These are phyloP conservation scores for Raphanus raphanistrum DNA, from an alignment of 345 rosid species.

Conservation along the genomic window DNA sequence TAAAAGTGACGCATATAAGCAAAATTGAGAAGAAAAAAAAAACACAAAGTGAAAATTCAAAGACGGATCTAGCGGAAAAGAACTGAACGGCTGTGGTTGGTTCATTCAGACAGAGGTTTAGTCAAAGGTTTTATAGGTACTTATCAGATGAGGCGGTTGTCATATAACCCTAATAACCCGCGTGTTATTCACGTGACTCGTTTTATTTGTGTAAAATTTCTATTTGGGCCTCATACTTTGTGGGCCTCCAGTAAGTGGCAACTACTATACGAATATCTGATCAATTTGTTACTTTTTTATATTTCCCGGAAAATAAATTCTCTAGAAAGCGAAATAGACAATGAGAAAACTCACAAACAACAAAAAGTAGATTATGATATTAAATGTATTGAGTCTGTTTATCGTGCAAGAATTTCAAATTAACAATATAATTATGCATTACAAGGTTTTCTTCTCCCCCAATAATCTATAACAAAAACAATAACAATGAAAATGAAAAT, in stretches of 20 bases:
- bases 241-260: neutral
- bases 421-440: neutral
- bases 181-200: constrained; percentile 18
- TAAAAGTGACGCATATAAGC: constrained; percentile 26
- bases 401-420: too few species aligned
- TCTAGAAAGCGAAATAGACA: neutral
- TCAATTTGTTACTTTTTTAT: neutral
- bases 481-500: neutral
- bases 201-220: neutral
- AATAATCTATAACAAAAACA: neutral
- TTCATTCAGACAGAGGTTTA: neutral
- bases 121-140: constrained; percentile 24
- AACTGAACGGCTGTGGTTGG: constrained; percentile 10
- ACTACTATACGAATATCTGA: neutral
- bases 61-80: neutral
- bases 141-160: neutral
- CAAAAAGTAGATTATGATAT: neutral
- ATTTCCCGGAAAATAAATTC: neutral
- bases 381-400: neutral
- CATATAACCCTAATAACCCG: constrained; percentile 16
- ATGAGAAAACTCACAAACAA: neutral
- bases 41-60: neutral
- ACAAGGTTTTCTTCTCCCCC: neutral
- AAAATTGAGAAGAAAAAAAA: neutral
- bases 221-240: constrained; percentile 1